A percentile compares a stretch with the other conserved stretches of the same genome.
phyloP scores from a whole-genome alignment of 2,329 filamentous ascomycete species.

The Apiospora sp. region DNA sequence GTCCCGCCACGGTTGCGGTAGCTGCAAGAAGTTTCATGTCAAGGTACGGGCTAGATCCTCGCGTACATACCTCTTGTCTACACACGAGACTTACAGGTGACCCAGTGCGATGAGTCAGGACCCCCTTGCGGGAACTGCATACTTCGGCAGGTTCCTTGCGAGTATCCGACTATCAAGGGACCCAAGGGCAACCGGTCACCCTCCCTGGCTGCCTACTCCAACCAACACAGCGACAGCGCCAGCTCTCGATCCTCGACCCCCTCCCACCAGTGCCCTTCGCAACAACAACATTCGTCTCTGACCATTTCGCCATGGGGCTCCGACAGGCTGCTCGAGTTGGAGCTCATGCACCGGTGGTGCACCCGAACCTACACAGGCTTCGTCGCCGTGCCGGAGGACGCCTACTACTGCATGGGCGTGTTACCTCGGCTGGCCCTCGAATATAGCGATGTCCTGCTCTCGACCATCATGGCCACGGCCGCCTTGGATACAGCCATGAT shows the following conservation, averaged over 20 bases:
- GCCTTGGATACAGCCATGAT: slow-evolving; percentile 14
- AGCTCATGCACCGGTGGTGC: slow-evolving; percentile 24
- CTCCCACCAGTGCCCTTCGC: neutral
- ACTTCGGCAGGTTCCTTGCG: slow-evolving; percentile 15
- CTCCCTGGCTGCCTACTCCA: neutral
- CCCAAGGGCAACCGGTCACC: neutral
- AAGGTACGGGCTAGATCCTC: slow-evolving; percentile 18
- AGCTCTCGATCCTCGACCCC: neutral
- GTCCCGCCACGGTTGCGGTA: slow-evolving; percentile 22
- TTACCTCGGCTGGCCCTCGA: slow-evolving; percentile 18
- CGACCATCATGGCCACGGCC: slow-evolving; percentile 3
- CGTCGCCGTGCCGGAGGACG: slow-evolving; percentile 13
- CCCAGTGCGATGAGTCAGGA: slow-evolving; percentile 22
- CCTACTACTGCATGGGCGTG: neutral
- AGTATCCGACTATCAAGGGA: slow-evolving; percentile 6
- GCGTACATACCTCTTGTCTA: neutral
- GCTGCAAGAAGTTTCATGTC: slow-evolving; percentile 23
- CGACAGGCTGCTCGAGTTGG: slow-evolving; percentile 19
- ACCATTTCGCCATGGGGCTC: neutral
- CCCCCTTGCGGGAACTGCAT: slow-evolving; percentile 24
- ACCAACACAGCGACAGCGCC: slow-evolving; percentile 1
- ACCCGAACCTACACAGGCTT: slow-evolving; percentile 8
- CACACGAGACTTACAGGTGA: neutral
- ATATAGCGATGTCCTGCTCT: neutral
- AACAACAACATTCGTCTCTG: neutral